phyloP scores from a whole-genome alignment of 2,329 filamentous ascomycete genomes.

The Aspergillus ustus region DNA sequence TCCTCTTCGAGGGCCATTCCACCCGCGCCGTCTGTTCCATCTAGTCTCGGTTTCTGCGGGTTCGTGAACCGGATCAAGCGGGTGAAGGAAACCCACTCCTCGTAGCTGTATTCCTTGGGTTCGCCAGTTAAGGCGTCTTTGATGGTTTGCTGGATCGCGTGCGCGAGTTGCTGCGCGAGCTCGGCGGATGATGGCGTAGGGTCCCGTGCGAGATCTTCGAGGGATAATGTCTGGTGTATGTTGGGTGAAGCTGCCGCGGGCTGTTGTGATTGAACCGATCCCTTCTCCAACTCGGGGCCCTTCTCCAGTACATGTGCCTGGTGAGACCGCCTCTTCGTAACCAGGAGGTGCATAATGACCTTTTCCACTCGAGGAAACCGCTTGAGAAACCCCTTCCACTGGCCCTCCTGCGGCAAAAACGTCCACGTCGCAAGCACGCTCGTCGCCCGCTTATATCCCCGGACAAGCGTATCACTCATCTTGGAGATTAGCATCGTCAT shows the following conservation, averaged over 20 bases:
- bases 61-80: constrained; percentile 68
- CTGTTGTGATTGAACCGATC: background rate
- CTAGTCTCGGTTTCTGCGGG: constrained; percentile 34
- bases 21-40: constrained; percentile 32
- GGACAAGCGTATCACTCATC: background rate
- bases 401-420: background rate
- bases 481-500: background rate
- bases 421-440: background rate
- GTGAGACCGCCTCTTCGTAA: background rate
- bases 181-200: background rate
- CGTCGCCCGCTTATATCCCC: background rate
- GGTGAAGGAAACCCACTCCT: constrained; percentile 37
- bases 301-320: background rate
- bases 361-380: background rate
- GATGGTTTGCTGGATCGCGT: background rate
- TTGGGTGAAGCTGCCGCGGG: background rate
- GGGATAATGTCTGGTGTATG: background rate
- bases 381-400: background rate
- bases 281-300: background rate
- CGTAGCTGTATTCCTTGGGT: background rate
- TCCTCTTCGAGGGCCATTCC: constrained; percentile 51
- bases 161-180: background rate
- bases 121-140: background rate
- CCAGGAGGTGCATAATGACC: background rate
- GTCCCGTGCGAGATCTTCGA: background rate